Percentiles rank a stretch among this genome's conserved stretches.
phyloP scores from a whole-genome alignment of 1,284 basidiomycete genomes.

The Irpex lacteus region DNA sequence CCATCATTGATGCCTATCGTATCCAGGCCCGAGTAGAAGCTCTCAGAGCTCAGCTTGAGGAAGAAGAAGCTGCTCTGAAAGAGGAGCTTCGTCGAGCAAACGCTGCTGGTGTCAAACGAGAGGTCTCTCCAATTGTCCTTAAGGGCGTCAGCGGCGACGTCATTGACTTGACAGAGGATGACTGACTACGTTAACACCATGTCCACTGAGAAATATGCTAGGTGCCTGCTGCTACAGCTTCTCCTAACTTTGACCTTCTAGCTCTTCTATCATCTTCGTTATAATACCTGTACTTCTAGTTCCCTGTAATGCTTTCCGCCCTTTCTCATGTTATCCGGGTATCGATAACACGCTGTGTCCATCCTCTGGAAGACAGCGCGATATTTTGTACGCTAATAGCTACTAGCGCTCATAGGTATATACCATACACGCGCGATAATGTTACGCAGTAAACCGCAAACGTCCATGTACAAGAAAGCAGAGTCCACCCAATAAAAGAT shows the following conservation, averaged over 20 bases:
- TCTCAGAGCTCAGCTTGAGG: background rate
- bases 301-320: too few species aligned
- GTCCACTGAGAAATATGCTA: background rate
- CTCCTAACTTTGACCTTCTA: too few species aligned
- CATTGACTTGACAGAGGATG: background rate
- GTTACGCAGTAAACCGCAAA: background rate
- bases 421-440: too few species aligned
- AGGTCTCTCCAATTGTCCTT: background rate
- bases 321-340: too few species aligned
- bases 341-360: too few species aligned
- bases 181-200: background rate
- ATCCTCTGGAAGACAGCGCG: too few species aligned
- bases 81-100: background rate
- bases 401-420: too few species aligned
- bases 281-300: too few species aligned
- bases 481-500: background rate
- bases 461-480: background rate
- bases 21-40: background rate
- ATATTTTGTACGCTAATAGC: too few species aligned
- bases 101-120: background rate
- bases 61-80: background rate
- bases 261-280: too few species aligned
- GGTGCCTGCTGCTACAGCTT: too few species aligned
- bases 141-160: background rate
- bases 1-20: background rate